Conservation (phyloP, 2,329 filamentous ascomycete species). For the Verticillium nonalfalfae region DNA sequence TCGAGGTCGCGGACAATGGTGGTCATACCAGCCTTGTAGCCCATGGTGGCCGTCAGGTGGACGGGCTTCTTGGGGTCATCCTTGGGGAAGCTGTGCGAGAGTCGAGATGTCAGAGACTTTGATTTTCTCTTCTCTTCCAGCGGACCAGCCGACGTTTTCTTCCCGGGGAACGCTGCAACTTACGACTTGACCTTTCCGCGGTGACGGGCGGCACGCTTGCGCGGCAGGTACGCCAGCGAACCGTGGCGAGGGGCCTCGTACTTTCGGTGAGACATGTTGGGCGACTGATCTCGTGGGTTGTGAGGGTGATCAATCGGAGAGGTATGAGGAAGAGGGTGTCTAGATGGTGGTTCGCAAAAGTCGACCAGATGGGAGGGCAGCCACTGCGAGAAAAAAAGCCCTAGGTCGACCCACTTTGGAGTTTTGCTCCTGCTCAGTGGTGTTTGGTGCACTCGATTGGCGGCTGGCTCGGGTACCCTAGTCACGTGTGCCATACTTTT, state of each 20-base stretch:
- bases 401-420: not conserved
- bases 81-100: constrained; percentile 80
- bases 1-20: constrained; percentile 99
- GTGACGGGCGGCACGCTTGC: constrained; percentile 91
- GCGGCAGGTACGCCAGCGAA: constrained; percentile 78
- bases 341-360: constrained; percentile 1
- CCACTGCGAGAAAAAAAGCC: constrained; percentile 1
- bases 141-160: not conserved
- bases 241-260: constrained; percentile 90
- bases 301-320: constrained; percentile 3
- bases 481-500: constrained; percentile 2
- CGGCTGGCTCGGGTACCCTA: constrained; percentile 1
- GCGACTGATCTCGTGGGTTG: constrained; percentile 8
- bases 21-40: constrained; percentile 99
- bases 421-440: not conserved
- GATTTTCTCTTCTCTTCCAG: constrained; percentile 3
- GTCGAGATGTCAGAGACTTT: constrained; percentile 18
- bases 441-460: not conserved
- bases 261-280: constrained; percentile 28
- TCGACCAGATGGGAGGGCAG: not conserved
- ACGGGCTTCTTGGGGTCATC: constrained; percentile 99
- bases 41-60: constrained; percentile 96
- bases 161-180: constrained; percentile 30
- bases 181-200: constrained; percentile 98
- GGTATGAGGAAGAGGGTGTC: constrained; percentile 1